Evolutionary conservation across 23 red algal genomes (phyloP), one percentile per base, ranked within the genome.

Genomic region (Agarophyton chilense): DNA sequence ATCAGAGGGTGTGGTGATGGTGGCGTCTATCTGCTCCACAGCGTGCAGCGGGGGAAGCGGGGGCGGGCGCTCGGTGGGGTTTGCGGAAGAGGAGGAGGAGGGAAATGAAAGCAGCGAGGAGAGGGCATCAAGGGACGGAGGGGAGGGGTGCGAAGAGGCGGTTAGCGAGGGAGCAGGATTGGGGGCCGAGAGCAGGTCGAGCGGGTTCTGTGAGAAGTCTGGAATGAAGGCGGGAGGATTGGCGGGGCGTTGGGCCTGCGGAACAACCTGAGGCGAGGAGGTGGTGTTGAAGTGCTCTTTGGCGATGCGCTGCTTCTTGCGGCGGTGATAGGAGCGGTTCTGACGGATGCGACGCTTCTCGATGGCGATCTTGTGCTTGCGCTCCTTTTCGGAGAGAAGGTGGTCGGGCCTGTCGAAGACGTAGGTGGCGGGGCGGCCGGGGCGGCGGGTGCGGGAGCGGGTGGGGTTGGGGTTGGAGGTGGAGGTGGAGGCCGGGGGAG

Each of bases 321-420:
- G 89, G 52, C 90, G 71, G 58, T 98, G 95, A 70, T 98, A 98
- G 35, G 90, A 94, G 50, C 84, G 84, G 79, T 98, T 98, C 67
- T 98, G 95, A 31, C 95, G 91, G 43, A 79, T 35, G 73, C 95
- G 79, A 43, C 95, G 75, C 77, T 98, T 98, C 38, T 84, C 76
- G 46, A 98, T 91, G 72, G 85, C 55, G 55, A 73, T 79, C 82
- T 98, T 98, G 60, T 94, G 75, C 74, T 88, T 85, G 75, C 95
- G 88, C 78, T 98, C 95, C 49, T 89, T 83, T 10, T 98, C 90
- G 25, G 89, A 90, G 18, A 98, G 84, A 52, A 89, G 83, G 46
- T 82, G 72, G 56, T 98, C 95, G 10, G 95, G 92, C 52, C 83
- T 86, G 83, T 98, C 95, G 55, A 98, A 93, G 63, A 94, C 76